A percentile compares a stretch with the other conserved stretches of the same genome.
Evolutionary conservation across 495 filamentous ascomycete species (phyloP).

Genomic region (Lasiosphaeria ovina): DNA sequence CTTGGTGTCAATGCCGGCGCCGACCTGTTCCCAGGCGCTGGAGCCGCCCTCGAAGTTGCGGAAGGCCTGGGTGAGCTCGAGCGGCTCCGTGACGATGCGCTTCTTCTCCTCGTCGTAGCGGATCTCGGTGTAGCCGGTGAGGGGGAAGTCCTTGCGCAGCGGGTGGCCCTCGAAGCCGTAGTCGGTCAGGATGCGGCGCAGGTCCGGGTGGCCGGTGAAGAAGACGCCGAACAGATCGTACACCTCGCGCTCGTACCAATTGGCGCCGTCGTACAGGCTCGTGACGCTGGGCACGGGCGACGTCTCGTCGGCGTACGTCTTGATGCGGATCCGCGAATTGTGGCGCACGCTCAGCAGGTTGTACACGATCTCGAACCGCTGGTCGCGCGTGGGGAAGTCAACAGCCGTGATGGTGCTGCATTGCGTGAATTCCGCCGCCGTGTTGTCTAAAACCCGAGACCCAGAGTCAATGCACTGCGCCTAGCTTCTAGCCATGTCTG

Average conservation of each 20-base stretch:
- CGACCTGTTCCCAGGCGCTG: slow-evolving; percentile 86
- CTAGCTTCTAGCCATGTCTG: neutral
- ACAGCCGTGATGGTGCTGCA: slow-evolving; percentile 88
- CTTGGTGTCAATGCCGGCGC: slow-evolving; percentile 71
- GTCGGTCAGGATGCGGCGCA: slow-evolving; percentile 98
- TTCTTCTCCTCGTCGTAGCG: slow-evolving; percentile 99
- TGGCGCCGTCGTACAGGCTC: slow-evolving; percentile 84
- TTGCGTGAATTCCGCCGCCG: slow-evolving; percentile 93
- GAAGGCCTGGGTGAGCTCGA: slow-evolving; percentile 98
- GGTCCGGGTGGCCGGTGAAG: slow-evolving; percentile 91
- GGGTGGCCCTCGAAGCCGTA: slow-evolving; percentile 99
- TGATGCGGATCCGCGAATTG: slow-evolving; percentile 94
- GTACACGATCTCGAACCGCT: slow-evolving; percentile 98
- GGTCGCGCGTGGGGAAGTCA: slow-evolving; percentile 90
- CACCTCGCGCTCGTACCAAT: slow-evolving; percentile 98
- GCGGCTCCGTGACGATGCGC: slow-evolving; percentile 93
- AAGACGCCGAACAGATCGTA: slow-evolving; percentile 98
- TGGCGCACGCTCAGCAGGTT: slow-evolving; percentile 93
- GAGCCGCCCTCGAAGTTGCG: slow-evolving; percentile 93
- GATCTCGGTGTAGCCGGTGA: slow-evolving; percentile 98
- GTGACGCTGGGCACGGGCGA: slow-evolving; percentile 90
- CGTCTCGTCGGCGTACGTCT: slow-evolving; percentile 98
- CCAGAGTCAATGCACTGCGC: slow-evolving; percentile 2
- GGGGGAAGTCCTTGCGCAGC: slow-evolving; percentile 93
- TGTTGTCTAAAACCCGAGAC: slow-evolving; percentile 59